These are phyloP conservation scores for Cutaneotrichosporon sp. DNA, from an alignment of 1,284 basidiomycete species.

Conservation along the genomic window DNA sequence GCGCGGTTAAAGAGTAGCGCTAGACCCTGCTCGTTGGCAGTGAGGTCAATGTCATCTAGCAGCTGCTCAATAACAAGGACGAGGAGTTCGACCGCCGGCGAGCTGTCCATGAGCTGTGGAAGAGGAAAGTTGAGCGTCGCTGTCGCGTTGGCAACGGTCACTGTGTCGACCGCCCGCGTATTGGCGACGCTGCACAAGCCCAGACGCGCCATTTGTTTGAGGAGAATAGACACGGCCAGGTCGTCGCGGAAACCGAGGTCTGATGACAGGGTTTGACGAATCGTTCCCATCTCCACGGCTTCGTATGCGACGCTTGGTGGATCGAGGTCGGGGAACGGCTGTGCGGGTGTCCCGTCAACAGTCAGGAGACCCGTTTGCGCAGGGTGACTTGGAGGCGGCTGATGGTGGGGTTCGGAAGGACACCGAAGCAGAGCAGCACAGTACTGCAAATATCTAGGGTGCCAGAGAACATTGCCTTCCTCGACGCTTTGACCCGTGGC, in stretches of 20 bases:
- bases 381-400: neutral
- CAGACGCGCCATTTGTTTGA: slow-evolving; percentile 58
- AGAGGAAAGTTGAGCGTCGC: slow-evolving; percentile 53
- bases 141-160: neutral
- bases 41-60: slow-evolving; percentile 62
- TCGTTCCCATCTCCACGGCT: slow-evolving; percentile 55
- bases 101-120: slow-evolving; percentile 64
- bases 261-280: slow-evolving; percentile 59
- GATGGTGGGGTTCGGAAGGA: slow-evolving; percentile 14
- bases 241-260: slow-evolving; percentile 58
- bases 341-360: neutral
- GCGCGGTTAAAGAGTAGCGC: slow-evolving; percentile 60
- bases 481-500: slow-evolving; percentile 11
- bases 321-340: neutral
- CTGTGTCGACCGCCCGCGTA: slow-evolving; percentile 12
- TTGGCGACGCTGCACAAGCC: slow-evolving; percentile 55
- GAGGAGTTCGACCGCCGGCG: slow-evolving; percentile 64
- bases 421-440: slow-evolving; percentile 31
- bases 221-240: slow-evolving; percentile 53
- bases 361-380: slow-evolving; percentile 11
- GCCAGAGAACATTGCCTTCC: slow-evolving; percentile 55
- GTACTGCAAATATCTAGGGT: slow-evolving; percentile 61
- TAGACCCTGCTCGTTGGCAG: slow-evolving; percentile 66
- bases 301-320: slow-evolving; percentile 55
- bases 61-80: slow-evolving; percentile 66